Percentiles rank a stretch among this genome's conserved stretches.
These are phyloP conservation scores for Beauveria sp. DNA, from an alignment of 2,329 filamentous ascomycete genomes.

Conservation along the genomic window DNA sequence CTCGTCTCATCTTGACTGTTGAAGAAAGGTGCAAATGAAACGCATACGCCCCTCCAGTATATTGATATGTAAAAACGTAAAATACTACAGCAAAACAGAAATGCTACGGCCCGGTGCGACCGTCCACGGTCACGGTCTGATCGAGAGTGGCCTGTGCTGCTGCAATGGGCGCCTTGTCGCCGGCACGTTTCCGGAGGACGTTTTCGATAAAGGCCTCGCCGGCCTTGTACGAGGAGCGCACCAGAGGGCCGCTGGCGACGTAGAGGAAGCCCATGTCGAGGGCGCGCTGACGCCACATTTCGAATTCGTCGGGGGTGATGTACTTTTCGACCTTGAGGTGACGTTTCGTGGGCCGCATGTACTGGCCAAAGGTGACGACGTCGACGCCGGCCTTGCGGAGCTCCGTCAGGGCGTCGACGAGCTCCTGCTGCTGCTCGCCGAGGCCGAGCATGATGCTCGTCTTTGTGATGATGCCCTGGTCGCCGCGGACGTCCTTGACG, in stretches of 20 bases:
- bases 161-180: constrained; percentile 28
- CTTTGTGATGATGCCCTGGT: constrained; percentile 83
- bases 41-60: neutral
- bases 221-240: constrained; percentile 94
- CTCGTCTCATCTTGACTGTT: neutral
- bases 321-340: constrained; percentile 97
- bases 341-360: constrained; percentile 97
- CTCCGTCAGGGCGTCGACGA: constrained; percentile 72
- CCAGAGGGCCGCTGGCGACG: constrained; percentile 86
- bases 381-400: constrained; percentile 77
- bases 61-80: neutral
- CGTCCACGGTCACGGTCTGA: constrained; percentile 33
- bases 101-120: constrained; percentile 11
- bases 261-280: constrained; percentile 96
- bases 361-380: constrained; percentile 98
- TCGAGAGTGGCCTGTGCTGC: constrained; percentile 25
- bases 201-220: constrained; percentile 99
- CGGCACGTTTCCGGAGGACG: constrained; percentile 75
- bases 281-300: constrained; percentile 82
- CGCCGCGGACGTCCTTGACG: constrained; percentile 65
- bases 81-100: neutral
- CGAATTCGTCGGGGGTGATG: constrained; percentile 83
- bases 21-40: neutral
- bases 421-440: constrained; percentile 82
- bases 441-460: constrained; percentile 95